A percentile compares a stretch with the other conserved stretches of the same genome.
These are phyloP conservation scores for Suhomyces prunicola DNA, from an alignment of 805 yeast genomes.

Conservation along the genomic window DNA sequence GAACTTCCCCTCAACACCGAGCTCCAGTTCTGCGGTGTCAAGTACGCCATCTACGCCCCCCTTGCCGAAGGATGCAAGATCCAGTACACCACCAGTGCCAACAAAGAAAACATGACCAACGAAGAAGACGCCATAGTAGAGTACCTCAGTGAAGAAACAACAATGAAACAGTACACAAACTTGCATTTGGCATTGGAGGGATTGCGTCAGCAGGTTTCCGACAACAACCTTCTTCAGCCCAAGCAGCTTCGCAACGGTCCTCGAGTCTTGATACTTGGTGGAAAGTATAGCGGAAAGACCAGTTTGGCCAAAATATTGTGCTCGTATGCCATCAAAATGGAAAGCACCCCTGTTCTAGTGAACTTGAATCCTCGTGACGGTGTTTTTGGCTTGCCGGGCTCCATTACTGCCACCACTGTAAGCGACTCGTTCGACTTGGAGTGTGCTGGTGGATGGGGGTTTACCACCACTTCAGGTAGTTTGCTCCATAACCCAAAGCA, in stretches of 20 bases:
- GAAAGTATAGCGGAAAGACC: conserved; percentile 73
- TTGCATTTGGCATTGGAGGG: conserved; percentile 75
- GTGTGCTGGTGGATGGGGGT: conserved; percentile 68
- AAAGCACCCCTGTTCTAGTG: conserved; percentile 63
- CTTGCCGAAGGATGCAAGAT: conserved; percentile 62
- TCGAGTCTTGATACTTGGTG: conserved; percentile 71
- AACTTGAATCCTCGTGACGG: conserved; percentile 77
- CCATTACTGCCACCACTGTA: conserved; percentile 77
- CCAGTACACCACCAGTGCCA: conserved; percentile 37
- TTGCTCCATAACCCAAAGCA: conserved; percentile 80
- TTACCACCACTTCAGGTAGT: conserved; percentile 68
- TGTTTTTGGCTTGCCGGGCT: conserved; percentile 76
- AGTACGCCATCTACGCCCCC: conserved; percentile 39
- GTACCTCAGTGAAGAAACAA: conserved; percentile 69
- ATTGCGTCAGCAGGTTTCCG: conserved; percentile 31
- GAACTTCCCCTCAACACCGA: conserved; percentile 76
- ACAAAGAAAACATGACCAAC: conserved; percentile 23
- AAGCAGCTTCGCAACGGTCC: conserved; percentile 44
- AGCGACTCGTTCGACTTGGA: conserved; percentile 80
- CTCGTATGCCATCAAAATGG: conserved; percentile 74
- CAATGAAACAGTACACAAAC: conserved; percentile 61
- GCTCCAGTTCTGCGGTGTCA: conserved; percentile 34
- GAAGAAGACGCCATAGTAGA: conserved; percentile 47
- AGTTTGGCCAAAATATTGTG: conserved; percentile 63
- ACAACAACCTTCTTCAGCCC: conserved; percentile 16